Conservation (phyloP, 2,329 filamentous ascomycete species). For the Macroventuria anomochaeta region DNA sequence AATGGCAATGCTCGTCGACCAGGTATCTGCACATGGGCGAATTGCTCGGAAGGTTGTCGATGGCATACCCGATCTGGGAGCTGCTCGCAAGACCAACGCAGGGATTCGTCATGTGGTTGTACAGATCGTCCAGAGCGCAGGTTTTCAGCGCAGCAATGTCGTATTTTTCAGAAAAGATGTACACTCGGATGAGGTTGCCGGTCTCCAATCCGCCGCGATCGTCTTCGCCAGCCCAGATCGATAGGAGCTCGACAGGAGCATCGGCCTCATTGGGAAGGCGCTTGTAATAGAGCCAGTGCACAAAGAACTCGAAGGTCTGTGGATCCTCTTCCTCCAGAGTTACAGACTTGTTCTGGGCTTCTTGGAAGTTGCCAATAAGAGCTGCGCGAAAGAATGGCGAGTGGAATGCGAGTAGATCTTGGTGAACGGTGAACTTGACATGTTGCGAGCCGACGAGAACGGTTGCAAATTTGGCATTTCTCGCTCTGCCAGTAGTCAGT, state of each 20-base stretch:
- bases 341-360: constrained; percentile 19
- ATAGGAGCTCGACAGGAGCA: background rate
- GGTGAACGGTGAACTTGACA: background rate
- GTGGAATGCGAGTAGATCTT: background rate
- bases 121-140: too few species aligned
- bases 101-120: too few species aligned
- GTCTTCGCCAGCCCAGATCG: background rate
- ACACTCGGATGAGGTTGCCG: too few species aligned
- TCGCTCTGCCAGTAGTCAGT: background rate
- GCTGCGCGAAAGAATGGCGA: constrained; percentile 1
- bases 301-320: constrained; percentile 17
- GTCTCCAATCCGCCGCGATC: background rate
- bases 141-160: too few species aligned
- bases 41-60: too few species aligned
- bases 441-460: background rate
- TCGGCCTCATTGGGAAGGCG: constrained; percentile 1
- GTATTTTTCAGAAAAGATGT: too few species aligned
- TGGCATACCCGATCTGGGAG: too few species aligned
- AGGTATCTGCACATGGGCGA: too few species aligned
- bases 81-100: too few species aligned
- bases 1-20: too few species aligned
- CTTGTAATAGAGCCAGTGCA: constrained; percentile 27
- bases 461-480: background rate
- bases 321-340: constrained; percentile 7
- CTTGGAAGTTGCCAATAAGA: constrained; percentile 15